Evolutionary conservation across 306 rosid species (phyloP).

Genomic region (Trifolium fragiferum): DNA sequence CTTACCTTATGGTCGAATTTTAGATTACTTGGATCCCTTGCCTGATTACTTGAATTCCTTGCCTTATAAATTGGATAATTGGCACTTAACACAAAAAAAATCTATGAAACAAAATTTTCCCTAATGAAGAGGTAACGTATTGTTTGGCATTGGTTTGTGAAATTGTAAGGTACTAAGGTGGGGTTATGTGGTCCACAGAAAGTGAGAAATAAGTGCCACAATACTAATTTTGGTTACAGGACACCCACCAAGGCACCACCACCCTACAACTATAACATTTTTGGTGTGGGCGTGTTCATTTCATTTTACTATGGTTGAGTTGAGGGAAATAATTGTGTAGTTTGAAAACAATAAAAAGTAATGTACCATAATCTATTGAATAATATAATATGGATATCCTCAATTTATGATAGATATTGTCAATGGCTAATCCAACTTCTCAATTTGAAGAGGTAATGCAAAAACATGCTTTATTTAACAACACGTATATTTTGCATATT

Average conservation of each 20-base stretch:
- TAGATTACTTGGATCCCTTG: no score
- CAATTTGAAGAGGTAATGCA: neutral
- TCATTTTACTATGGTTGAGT: constrained; percentile 46
- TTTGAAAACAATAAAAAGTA: constrained; percentile 36
- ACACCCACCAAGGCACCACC: constrained; percentile 46
- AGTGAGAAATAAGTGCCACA: constrained; percentile 45
- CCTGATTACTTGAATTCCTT: no score
- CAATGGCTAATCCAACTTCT: neutral
- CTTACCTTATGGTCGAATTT: no score
- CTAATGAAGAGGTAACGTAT: constrained; percentile 10
- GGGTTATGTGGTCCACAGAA: constrained; percentile 46
- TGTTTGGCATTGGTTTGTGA: constrained; percentile 25
- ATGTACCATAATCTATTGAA: neutral
- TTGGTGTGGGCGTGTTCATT: constrained; percentile 46
- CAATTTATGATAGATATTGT: neutral
- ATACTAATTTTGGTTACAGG: constrained; percentile 43
- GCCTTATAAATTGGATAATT: no score
- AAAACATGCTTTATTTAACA: neutral
- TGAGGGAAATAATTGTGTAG: constrained; percentile 46
- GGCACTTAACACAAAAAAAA: no score
- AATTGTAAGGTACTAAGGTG: constrained; percentile 9
- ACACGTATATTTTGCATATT: no score
- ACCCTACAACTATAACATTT: constrained; percentile 40
- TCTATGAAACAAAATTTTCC: neutral
- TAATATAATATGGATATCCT: neutral